Evolutionary conservation across 176 grass and related monocot genomes (phyloP).

Genomic region (Metroxylon sagu): DNA sequence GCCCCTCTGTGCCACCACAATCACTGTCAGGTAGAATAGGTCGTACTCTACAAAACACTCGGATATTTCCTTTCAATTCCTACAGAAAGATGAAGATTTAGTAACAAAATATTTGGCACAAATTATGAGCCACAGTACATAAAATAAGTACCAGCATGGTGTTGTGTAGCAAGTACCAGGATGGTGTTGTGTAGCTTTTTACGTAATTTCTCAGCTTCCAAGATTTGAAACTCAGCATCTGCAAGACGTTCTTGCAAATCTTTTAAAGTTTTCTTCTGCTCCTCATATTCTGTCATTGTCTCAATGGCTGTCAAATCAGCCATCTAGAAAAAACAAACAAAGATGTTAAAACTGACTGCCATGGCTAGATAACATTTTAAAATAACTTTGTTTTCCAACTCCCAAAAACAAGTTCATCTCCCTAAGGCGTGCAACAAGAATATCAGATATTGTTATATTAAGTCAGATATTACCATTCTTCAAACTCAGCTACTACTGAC

Average conservation of each 20-base stretch:
- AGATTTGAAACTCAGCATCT: conserved; percentile 67
- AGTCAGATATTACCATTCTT: too few relatives aligned
- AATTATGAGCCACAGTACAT: not conserved
- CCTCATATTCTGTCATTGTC: conserved; percentile 54
- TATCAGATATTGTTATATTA: too few relatives aligned
- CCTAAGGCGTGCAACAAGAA: too few relatives aligned
- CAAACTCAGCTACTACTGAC: not conserved
- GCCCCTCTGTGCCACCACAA: conserved; percentile 32
- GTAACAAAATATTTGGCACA: not conserved
- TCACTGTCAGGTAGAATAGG: conserved; percentile 43
- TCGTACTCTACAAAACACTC: conserved; percentile 91
- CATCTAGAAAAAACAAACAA: conserved; percentile 35
- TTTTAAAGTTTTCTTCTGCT: conserved; percentile 53
- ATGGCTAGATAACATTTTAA: too few relatives aligned
- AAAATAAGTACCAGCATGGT: conserved; percentile 63
- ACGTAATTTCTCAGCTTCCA: conserved; percentile 69
- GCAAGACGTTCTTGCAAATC: conserved; percentile 57
- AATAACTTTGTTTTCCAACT: too few relatives aligned
- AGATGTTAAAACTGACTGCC: too few relatives aligned
- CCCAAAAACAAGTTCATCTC: too few relatives aligned
- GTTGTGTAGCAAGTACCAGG: conserved; percentile 82
- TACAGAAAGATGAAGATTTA: conserved; percentile 22
- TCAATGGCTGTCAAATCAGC: conserved; percentile 63
- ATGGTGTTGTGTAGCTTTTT: conserved; percentile 98
- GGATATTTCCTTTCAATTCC: conserved; percentile 98